Evolutionary conservation across 1,284 basidiomycete genomes (phyloP), one percentile per base, ranked within the genome.

Genomic region (Prillingera fragicola): DNA sequence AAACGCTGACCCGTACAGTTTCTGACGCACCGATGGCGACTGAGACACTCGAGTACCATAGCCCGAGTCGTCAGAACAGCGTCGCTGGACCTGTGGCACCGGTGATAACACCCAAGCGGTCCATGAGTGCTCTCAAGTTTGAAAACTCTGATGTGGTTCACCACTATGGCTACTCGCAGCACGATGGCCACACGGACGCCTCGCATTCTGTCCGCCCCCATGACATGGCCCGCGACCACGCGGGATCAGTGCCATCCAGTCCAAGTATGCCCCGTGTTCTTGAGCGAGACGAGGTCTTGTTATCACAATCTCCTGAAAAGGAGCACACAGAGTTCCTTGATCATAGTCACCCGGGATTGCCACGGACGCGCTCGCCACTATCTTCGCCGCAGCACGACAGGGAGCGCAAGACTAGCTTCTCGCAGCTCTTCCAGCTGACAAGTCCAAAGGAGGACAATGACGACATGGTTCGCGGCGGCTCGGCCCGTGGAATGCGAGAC

Each of bases 71-170:
- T 18, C 17, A 7, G 33, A 24, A 2, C 13, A 15, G 22, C 26
- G 14, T 13, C 15, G n/a, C 18, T 15, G 13, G 29, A 15, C 12
- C 23, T n/a, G n/a, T n/a, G 13, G 27, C 19, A 15, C 14, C 12
- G 18, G 19, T 17, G 8, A 5, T 12, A 21, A 21, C 4, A 19
- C 33, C 22, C 34, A n/a, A 33, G 26, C 26, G 56, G 27, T 59
- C 60, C 3, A 56, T 56, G 33, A 56, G 50, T 4, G 50, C 60
- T 12, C 53, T 69, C 46, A 64, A 62, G 61, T 71, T 71, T 37
- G 67, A 65, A 39, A 62, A 67, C 44, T 54, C 58, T 8, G 67
- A 72, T 38, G 52, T 67, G 12, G 65, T 70, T 2, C 67, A 72
- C 54, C 61, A 70, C 44, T 72, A 72, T 45, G 64, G 59, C 23